Percentiles rank a stretch among this genome's conserved stretches.
These are phyloP conservation scores for Schizochytrium sp. DNA, from an alignment of 108 stramenopile species.

Conservation along the genomic window DNA sequence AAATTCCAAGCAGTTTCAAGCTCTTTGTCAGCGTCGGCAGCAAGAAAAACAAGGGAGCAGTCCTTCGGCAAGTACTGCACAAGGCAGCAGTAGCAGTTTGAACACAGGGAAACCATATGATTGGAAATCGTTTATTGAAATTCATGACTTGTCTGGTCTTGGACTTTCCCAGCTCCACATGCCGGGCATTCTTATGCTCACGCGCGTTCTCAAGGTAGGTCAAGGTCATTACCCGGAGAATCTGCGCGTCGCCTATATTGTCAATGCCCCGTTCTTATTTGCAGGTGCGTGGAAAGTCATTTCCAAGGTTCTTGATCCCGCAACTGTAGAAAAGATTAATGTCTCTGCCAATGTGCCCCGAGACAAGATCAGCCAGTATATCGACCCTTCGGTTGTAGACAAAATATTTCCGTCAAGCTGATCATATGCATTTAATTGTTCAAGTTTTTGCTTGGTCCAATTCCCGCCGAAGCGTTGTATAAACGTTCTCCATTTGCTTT, in stretches of 20 bases:
- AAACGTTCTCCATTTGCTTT: not conserved
- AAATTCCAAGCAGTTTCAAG: slow-evolving; percentile 21
- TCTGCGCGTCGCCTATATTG: slow-evolving; percentile 24
- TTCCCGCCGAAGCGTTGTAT: slow-evolving; percentile 6
- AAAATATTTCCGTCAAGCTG: slow-evolving; percentile 3
- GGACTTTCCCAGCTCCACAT: slow-evolving; percentile 17
- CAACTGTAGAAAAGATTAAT: slow-evolving; percentile 41
- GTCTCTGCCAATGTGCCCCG: not conserved
- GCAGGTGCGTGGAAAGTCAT: slow-evolving; percentile 46
- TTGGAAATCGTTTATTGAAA: slow-evolving; percentile 48
- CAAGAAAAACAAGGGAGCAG: not conserved
- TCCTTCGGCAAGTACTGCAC: not conserved
- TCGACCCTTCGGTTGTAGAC: not conserved
- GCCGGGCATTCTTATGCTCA: slow-evolving; percentile 48
- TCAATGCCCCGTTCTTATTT: slow-evolving; percentile 10
- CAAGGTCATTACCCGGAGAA: slow-evolving; percentile 53
- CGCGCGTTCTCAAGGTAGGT: slow-evolving; percentile 48
- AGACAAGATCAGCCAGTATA: slow-evolving; percentile 28
- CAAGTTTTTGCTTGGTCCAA: not conserved
- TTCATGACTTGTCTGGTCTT: slow-evolving; percentile 26
- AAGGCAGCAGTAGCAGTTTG: not conserved
- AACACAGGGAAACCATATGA: not conserved
- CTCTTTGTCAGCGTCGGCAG: not conserved
- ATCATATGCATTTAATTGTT: not conserved
- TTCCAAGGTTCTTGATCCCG: slow-evolving; percentile 20